Evolutionary conservation across 163 green algal genomes (phyloP), one percentile per base, ranked within the genome.

Genomic region (Scenedesmus sp.): DNA sequence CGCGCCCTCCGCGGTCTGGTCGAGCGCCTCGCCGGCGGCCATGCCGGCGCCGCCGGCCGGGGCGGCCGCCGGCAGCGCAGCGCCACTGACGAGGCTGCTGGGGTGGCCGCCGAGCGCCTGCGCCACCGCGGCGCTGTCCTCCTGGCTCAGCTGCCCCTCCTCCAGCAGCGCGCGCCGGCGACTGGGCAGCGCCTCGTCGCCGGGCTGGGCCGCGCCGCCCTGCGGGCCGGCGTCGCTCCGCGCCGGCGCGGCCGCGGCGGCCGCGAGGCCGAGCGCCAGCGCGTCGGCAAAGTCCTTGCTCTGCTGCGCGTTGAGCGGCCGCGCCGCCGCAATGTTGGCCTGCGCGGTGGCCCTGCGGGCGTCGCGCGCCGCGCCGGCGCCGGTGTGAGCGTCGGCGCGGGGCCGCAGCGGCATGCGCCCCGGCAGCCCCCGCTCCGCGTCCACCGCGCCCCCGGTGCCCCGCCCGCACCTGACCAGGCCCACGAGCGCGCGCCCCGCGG

Each of bases 281-380:
- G 64, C 47, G 20, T 74, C 34, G n/a, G 64, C 48, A 42, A 48
- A 74, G 26, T n/a, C 33, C 2, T 47, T 74, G 44, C 3, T 48
- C 45, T 62, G 64, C 64, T 74, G 64, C 0, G 26, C 4, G 4
- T 9, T 74, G 26, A 74, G 42, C 45, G 18, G 18, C 64, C 44
- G 53, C 3, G n/a, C 3, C 10, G 29, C 39, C 1, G 47, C 20
- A 1, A 26, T 29, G 64, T 74, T 60, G 44, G 64, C 64, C 20
- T 11, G 18, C 15, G 62, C 62, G 24, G 64, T 47, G 28, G 14
- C 3, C 24, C 64, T 74, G 64, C 24, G 58, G 14, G 26, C 11
- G 39, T 10, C 36, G 54, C 24, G 15, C 33, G 54, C 28, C 4
- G 28, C 53, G 33, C 9, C 53, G 33, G 22, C 18, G n/a, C 10